Conservation (phyloP, 257 asterid genomes). For the Penstemon newberryi region DNA sequence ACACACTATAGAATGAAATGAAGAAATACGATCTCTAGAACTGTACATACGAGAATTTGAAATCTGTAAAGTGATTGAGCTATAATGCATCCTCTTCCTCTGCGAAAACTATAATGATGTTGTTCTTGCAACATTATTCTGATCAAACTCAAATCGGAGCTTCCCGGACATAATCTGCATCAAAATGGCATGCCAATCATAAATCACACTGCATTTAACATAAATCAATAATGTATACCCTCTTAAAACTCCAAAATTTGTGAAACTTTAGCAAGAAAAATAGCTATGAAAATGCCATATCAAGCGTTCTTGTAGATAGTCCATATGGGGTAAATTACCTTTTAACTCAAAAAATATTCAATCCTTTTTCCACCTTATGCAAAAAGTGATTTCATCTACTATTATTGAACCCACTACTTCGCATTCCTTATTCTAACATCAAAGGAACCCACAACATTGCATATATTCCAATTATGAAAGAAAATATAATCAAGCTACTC, state of each 20-base stretch:
- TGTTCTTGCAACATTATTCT: slow-evolving; percentile 33
- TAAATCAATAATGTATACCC: neutral
- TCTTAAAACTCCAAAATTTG: slow-evolving; percentile 7
- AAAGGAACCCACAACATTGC: slow-evolving; percentile 7
- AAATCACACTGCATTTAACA: slow-evolving; percentile 8
- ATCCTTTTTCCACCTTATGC: slow-evolving; percentile 24
- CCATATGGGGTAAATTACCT: slow-evolving; percentile 12
- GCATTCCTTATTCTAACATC: slow-evolving; percentile 11
- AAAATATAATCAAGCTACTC: no score
- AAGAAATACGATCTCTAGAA: slow-evolving; percentile 39
- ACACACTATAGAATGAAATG: slow-evolving; percentile 44
- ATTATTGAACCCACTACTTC: slow-evolving; percentile 8
- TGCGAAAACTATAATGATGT: slow-evolving; percentile 39
- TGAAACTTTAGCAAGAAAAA: neutral
- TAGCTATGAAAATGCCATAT: neutral
- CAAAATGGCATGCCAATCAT: slow-evolving; percentile 24
- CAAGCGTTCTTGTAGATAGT: slow-evolving; percentile 10
- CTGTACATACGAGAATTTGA: slow-evolving; percentile 44
- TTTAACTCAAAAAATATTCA: slow-evolving; percentile 22
- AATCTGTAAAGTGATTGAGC: slow-evolving; percentile 48
- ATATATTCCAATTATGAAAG: slow-evolving; percentile 8
- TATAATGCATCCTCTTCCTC: slow-evolving; percentile 33
- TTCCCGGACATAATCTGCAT: slow-evolving; percentile 44
- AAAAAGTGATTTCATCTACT: slow-evolving; percentile 1
- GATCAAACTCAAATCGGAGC: slow-evolving; percentile 33